These are phyloP conservation scores for Phytophthora aleatoria DNA, from an alignment of 352 stramenopile species.

Conservation along the genomic window DNA sequence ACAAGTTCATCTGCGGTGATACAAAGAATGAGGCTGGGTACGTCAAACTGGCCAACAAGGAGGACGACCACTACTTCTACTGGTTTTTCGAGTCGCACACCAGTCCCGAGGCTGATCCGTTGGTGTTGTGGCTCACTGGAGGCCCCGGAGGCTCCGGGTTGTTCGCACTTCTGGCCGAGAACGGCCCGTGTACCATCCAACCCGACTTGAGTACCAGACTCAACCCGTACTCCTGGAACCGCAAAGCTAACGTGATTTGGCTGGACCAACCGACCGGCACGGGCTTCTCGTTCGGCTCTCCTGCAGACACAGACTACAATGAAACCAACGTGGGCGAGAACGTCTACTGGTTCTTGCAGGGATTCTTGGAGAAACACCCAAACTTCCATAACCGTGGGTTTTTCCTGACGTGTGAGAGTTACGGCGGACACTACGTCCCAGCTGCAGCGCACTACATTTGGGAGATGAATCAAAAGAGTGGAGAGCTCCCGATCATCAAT, in stretches of 20 bases:
- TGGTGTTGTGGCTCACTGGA: conserved; percentile 75
- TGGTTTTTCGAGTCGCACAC: conserved; percentile 57
- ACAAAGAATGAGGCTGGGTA: conserved; percentile 49
- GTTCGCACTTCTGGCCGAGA: conserved; percentile 51
- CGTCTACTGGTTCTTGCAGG: conserved; percentile 54
- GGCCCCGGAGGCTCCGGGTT: conserved; percentile 50
- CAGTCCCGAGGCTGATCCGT: conserved; percentile 53
- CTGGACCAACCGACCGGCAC: conserved; percentile 57
- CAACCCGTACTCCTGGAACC: conserved; percentile 60
- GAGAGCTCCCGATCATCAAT: conserved; percentile 33
- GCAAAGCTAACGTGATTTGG: conserved; percentile 58
- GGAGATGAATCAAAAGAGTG: conserved; percentile 32
- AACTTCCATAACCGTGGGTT: conserved; percentile 49
- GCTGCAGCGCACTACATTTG: conserved; percentile 50
- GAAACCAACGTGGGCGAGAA: conserved; percentile 50
- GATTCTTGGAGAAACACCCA: conserved; percentile 44
- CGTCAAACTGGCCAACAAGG: conserved; percentile 55
- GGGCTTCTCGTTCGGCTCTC: conserved; percentile 47
- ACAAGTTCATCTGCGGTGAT: conserved; percentile 28
- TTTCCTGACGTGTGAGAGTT: conserved; percentile 59
- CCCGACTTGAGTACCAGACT: conserved; percentile 38
- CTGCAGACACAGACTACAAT: conserved; percentile 42
- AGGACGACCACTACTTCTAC: conserved; percentile 76
- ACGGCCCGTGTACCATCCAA: conserved; percentile 51
- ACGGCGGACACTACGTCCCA: conserved; percentile 60